A percentile compares a stretch with the other conserved stretches of the same genome.
Conservation (phyloP, 768 basidiomycete species). For the Pleurotus sapidus region DNA sequence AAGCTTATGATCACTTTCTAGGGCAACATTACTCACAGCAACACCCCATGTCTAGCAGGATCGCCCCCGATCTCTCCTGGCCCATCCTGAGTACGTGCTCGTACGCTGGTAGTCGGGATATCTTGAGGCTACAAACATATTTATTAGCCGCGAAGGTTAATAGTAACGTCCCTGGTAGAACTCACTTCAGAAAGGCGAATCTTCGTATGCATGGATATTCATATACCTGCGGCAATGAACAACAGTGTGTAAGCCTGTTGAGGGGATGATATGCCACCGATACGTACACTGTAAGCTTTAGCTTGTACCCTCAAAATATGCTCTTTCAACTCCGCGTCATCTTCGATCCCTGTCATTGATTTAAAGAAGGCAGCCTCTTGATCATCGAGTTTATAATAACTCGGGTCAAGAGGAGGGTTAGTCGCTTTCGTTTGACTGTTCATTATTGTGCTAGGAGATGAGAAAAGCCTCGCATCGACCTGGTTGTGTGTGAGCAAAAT, state of each 20-base stretch:
- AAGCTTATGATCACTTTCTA: too few relatives aligned
- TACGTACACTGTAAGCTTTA: conserved; percentile 28
- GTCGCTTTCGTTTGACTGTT: too few relatives aligned
- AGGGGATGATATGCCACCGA: not conserved
- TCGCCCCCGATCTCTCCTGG: conserved; percentile 20
- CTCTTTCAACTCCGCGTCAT: conserved; percentile 32
- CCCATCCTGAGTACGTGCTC: conserved; percentile 24
- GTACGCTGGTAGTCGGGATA: conserved; percentile 32
- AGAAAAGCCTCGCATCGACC: too few relatives aligned
- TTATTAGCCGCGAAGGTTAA: not conserved
- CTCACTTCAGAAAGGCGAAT: conserved; percentile 26
- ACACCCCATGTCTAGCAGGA: conserved; percentile 42
- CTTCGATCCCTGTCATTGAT: conserved; percentile 30
- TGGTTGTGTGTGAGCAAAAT: too few relatives aligned
- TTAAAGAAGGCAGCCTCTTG: conserved; percentile 34
- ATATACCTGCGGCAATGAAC: conserved; percentile 17
- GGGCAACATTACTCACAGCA: conserved; percentile 31
- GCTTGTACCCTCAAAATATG: conserved; percentile 35
- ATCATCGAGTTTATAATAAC: conserved; percentile 20
- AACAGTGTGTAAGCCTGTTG: not conserved
- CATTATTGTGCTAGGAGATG: too few relatives aligned
- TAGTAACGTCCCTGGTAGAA: not conserved
- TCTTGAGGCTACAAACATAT: conserved; percentile 20
- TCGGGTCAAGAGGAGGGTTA: not conserved
- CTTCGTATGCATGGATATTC: conserved; percentile 28